Evolutionary conservation across 2,329 filamentous ascomycete genomes (phyloP).

Genomic region (Elsinoe batatas): DNA sequence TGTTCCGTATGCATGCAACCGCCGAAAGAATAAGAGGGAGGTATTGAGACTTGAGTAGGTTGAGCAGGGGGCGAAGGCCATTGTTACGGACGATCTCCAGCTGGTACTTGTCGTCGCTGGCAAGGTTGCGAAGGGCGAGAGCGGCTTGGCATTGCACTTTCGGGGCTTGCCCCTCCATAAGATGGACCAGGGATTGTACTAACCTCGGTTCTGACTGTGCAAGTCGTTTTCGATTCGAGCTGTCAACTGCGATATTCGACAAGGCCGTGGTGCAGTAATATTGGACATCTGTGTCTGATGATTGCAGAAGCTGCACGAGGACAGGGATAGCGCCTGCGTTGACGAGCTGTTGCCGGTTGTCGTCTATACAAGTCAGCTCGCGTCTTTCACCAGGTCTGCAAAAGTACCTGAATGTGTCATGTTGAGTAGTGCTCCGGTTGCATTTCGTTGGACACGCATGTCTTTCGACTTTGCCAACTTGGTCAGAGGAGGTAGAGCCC

Average conservation of each 20-base stretch:
- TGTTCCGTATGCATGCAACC: conserved; percentile 96
- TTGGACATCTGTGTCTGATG: conserved; percentile 90
- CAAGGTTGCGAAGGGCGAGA: conserved; percentile 83
- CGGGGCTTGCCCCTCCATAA: conserved; percentile 95
- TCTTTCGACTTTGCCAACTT: conserved; percentile 92
- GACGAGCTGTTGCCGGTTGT: conserved; percentile 94
- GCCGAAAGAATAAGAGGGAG: conserved; percentile 91
- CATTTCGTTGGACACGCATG: conserved; percentile 96
- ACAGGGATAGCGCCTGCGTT: conserved; percentile 97
- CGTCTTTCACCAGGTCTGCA: background rate
- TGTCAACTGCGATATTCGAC: conserved; percentile 95
- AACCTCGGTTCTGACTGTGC: conserved; percentile 84
- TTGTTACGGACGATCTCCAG: conserved; percentile 89
- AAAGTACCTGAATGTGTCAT: conserved; percentile 93
- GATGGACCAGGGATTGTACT: conserved; percentile 83
- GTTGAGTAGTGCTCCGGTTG: conserved; percentile 89
- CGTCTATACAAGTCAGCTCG: conserved; percentile 48
- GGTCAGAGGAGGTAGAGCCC: conserved; percentile 82
- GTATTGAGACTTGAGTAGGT: conserved; percentile 88
- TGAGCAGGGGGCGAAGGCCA: conserved; percentile 74
- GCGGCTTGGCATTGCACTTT: conserved; percentile 98
- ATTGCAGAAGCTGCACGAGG: conserved; percentile 86
- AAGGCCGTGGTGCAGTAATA: conserved; percentile 98
- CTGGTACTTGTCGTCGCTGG: conserved; percentile 97
- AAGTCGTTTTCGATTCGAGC: conserved; percentile 79